Percentiles rank a stretch among this genome's conserved stretches.
Conservation (phyloP, 306 rosid species). For the Trifolium dubium region DNA sequence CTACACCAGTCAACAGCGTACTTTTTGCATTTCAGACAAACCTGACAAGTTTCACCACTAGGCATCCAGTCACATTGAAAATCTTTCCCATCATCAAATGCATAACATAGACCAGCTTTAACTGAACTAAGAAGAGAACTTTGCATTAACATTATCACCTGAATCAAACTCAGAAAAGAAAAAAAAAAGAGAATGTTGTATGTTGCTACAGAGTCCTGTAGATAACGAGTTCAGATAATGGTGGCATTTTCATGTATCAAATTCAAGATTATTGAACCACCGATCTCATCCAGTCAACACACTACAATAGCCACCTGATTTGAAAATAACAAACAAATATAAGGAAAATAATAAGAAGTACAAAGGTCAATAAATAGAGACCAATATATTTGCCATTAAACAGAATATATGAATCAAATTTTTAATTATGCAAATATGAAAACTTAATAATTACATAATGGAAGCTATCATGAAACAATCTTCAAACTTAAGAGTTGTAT, state of each 20-base stretch:
- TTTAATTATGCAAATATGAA: conserved; percentile 11
- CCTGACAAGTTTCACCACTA: conserved; percentile 79
- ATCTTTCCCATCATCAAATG: conserved; percentile 55
- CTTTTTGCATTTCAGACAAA: conserved; percentile 59
- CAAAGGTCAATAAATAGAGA: not conserved
- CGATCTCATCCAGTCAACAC: conserved; percentile 40
- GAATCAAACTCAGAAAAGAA: conserved; percentile 50
- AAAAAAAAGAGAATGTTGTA: conserved; percentile 19
- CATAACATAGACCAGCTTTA: conserved; percentile 61
- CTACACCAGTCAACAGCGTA: conserved; percentile 56
- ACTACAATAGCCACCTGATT: conserved; percentile 42
- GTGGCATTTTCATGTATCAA: conserved; percentile 24
- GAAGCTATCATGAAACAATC: not conserved
- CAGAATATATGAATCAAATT: conserved; percentile 7
- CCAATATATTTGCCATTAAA: conserved; percentile 9
- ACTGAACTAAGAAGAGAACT: conserved; percentile 58
- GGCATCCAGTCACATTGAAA: conserved; percentile 59
- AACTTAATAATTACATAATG: not conserved
- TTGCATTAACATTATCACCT: conserved; percentile 68
- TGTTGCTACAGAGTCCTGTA: conserved; percentile 44
- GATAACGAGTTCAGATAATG: conserved; percentile 31
- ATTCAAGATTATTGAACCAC: conserved; percentile 30
- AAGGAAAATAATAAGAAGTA: conserved; percentile 33
- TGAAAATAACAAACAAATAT: conserved; percentile 38
- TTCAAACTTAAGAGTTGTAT: not conserved